Evolutionary conservation across 176 grass and related monocot genomes (phyloP).

Genomic region (Pharus latifolius): DNA sequence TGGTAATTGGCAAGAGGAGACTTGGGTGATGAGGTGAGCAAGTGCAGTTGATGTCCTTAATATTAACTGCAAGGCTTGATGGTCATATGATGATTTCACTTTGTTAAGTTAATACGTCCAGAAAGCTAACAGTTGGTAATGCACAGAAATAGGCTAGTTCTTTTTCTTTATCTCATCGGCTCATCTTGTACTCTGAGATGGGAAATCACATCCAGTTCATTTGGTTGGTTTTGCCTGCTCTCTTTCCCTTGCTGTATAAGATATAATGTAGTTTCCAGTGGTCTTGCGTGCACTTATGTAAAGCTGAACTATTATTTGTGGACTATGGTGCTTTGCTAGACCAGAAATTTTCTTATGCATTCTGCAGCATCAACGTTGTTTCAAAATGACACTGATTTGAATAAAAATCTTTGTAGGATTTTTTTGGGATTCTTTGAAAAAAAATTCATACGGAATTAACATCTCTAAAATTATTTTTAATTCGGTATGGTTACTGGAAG

Average conservation of each 20-base stretch:
- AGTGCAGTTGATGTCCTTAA: background rate
- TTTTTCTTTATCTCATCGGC: conserved; percentile 5
- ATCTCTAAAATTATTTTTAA: too few species aligned
- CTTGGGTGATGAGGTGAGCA: conserved; percentile 16
- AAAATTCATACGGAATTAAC: too few species aligned
- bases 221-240: background rate
- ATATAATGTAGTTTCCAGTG: background rate
- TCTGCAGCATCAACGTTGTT: background rate
- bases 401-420: too few species aligned
- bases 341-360: background rate
- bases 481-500: too few species aligned
- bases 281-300: background rate
- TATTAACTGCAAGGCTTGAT: conserved; percentile 1
- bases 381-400: background rate
- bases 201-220: background rate
- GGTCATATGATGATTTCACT: conserved; percentile 8
- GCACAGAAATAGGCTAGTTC: conserved; percentile 29
- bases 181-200: background rate
- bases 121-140: conserved; percentile 28
- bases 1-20: conserved; percentile 19
- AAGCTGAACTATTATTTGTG: background rate
- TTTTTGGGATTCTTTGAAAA: too few species aligned
- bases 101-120: conserved; percentile 20
- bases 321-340: background rate
- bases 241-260: background rate